Evolutionary conservation across 2,329 filamentous ascomycete genomes (phyloP), one percentile per base, ranked within the genome.

Genomic region (Beauveria rudraprayagi): DNA sequence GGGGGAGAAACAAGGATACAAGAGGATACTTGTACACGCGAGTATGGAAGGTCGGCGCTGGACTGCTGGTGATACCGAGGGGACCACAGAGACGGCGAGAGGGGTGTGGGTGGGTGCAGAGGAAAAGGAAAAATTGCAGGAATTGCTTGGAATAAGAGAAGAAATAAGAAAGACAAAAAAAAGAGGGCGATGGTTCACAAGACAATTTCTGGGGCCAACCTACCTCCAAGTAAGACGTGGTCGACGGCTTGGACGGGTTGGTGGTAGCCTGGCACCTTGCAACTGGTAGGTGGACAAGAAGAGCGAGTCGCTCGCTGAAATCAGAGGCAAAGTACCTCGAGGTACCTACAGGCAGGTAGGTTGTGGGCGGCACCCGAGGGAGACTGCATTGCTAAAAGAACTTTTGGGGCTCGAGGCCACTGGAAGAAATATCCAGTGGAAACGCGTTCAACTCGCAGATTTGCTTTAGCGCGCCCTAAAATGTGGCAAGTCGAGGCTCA

Each of bases 1-100:
- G 10, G 28, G n/a, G 40, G 40, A n/a, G 9, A 7, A 16, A 37
- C 48, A 46, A 52, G 47, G 57, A 48, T 60, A 60, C 48, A 26
- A 53, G 48, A 46, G 26, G 41, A 41, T 60, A 60, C 57, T 46
- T 60, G 57, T 60, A 60, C 57, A 46, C 53, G 48, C n/a, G 40
- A 53, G 30, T 10, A 40, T 34, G 34, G 30, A 46, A 37, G 44
- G 43, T 37, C n/a, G 28, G 24, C 30, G 10, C 30, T 34, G 30
- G 30, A 34, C 30, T 5, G 53, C 26, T 50, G 56, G 19, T 30
- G 16, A 16, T 28, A 37, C 5, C n/a, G 11, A 24, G 41, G 28
- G 40, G 26, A 26, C 17, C 8, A 24, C n/a, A 40, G 19, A 16
- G 28, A 41, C 30, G 17, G 19, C 28, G 14, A 28, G 37, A 50